Conservation (phyloP, 2,329 filamentous ascomycete genomes). For the Huntiella moniliformis region DNA sequence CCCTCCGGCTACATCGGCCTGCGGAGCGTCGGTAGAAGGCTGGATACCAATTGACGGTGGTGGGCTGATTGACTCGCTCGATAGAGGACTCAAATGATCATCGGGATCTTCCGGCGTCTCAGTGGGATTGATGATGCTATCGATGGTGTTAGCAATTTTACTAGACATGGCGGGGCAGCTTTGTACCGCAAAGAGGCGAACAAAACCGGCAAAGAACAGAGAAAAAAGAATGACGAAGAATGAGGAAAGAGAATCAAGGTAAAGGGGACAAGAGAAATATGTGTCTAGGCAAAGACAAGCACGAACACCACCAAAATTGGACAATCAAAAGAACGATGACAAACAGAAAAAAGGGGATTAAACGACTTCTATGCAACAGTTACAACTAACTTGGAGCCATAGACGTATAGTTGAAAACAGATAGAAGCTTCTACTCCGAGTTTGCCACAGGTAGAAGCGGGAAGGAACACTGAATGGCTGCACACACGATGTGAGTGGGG, state of each 20-base stretch:
- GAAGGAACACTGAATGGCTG: too few relatives aligned
- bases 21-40: slow-evolving; percentile 31
- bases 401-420: too few relatives aligned
- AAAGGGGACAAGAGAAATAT: background rate
- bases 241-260: background rate
- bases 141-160: slow-evolving; percentile 8
- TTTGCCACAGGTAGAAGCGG: too few relatives aligned
- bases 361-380: too few relatives aligned
- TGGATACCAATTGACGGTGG: slow-evolving; percentile 24
- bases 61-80: slow-evolving; percentile 21
- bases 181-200: background rate
- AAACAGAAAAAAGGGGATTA: too few relatives aligned
- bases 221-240: background rate
- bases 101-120: slow-evolving; percentile 19
- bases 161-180: background rate
- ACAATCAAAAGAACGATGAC: too few relatives aligned
- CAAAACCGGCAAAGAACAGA: background rate
- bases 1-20: slow-evolving; percentile 23
- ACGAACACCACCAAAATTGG: too few relatives aligned
- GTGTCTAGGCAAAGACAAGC: background rate
- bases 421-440: too few relatives aligned
- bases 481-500: too few relatives aligned
- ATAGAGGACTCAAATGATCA: slow-evolving; percentile 23
- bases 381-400: too few relatives aligned
- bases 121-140: slow-evolving; percentile 14